Conservation (phyloP, 176 grass and related monocot species). For the Alopecurus myosuroides region DNA sequence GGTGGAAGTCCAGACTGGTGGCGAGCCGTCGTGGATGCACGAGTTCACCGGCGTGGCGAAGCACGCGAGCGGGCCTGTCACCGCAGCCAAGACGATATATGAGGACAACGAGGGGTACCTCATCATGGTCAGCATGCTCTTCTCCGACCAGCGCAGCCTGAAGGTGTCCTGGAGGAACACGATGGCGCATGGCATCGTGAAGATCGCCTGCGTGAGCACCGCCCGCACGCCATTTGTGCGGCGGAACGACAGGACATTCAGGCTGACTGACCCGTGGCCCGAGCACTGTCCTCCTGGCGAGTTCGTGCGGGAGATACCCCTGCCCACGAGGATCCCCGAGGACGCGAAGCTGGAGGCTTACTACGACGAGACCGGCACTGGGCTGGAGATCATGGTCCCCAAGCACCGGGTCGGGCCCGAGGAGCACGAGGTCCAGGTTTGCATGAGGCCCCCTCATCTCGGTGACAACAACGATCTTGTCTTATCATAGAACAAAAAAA, state of each 20-base stretch:
- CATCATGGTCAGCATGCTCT: slow-evolving; percentile 60
- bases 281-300: slow-evolving; percentile 68
- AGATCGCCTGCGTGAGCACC: slow-evolving; percentile 69
- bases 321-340: slow-evolving; percentile 71
- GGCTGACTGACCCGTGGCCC: slow-evolving; percentile 50
- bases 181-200: slow-evolving; percentile 56
- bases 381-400: slow-evolving; percentile 68
- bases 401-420: slow-evolving; percentile 64
- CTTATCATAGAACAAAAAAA: too few relatives aligned
- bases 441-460: slow-evolving; percentile 67
- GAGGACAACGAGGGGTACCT: slow-evolving; percentile 71
- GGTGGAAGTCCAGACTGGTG: slow-evolving; percentile 40
- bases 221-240: slow-evolving; percentile 46
- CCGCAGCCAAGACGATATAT: slow-evolving; percentile 69
- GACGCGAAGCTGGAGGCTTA: slow-evolving; percentile 66
- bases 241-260: slow-evolving; percentile 60
- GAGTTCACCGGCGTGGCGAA: slow-evolving; percentile 62
- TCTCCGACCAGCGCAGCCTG: slow-evolving; percentile 49
- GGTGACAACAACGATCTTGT: slow-evolving; percentile 54
- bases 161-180: slow-evolving; percentile 75
- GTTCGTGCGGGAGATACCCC: slow-evolving; percentile 70
- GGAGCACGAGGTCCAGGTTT: slow-evolving; percentile 79
- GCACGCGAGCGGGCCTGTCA: slow-evolving; percentile 59
- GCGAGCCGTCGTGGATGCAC: slow-evolving; percentile 56
- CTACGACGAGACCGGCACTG: slow-evolving; percentile 64